phyloP scores from a whole-genome alignment of 2,329 filamentous ascomycete genomes.

The Aureobasidium mangrovei region DNA sequence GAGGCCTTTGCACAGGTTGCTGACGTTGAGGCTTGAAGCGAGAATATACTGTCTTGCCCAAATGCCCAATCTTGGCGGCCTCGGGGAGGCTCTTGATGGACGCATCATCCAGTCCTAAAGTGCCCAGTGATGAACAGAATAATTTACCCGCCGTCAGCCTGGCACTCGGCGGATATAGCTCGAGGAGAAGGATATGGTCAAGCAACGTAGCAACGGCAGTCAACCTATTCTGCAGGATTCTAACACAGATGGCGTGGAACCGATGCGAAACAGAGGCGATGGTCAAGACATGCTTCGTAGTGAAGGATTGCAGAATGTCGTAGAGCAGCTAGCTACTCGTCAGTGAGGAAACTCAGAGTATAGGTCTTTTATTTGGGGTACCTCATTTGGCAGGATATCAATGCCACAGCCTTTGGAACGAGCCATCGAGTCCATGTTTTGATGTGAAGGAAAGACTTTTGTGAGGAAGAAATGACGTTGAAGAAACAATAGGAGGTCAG shows the following conservation, averaged over 20 bases:
- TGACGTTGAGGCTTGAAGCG: constrained; percentile 58
- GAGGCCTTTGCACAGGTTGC: constrained; percentile 40
- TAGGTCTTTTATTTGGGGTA: constrained; percentile 8
- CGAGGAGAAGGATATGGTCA: constrained; percentile 61
- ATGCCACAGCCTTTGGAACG: constrained; percentile 16
- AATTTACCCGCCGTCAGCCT: constrained; percentile 61
- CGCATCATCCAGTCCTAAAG: constrained; percentile 46
- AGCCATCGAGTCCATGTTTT: background rate
- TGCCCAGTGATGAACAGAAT: constrained; percentile 59
- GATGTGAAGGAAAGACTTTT: too few species aligned
- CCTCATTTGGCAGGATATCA: constrained; percentile 27
- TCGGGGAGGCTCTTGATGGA: constrained; percentile 24
- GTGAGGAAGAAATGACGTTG: too few species aligned
- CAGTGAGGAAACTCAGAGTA: background rate
- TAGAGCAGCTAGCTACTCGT: constrained; percentile 31
- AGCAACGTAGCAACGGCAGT: constrained; percentile 48
- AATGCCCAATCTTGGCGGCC: constrained; percentile 39
- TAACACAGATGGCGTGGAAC: constrained; percentile 54
- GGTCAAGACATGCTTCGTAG: constrained; percentile 39
- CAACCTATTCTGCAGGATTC: constrained; percentile 57
- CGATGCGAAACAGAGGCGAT: constrained; percentile 52
- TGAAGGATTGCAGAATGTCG: constrained; percentile 33
- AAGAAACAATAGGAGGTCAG: background rate
- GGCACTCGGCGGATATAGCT: constrained; percentile 66
- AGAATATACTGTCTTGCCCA: constrained; percentile 53